Evolutionary conservation across 139 green algal genomes (phyloP), one percentile per base, ranked within the genome.

Genomic region (Chlamydomonas eustigma): DNA sequence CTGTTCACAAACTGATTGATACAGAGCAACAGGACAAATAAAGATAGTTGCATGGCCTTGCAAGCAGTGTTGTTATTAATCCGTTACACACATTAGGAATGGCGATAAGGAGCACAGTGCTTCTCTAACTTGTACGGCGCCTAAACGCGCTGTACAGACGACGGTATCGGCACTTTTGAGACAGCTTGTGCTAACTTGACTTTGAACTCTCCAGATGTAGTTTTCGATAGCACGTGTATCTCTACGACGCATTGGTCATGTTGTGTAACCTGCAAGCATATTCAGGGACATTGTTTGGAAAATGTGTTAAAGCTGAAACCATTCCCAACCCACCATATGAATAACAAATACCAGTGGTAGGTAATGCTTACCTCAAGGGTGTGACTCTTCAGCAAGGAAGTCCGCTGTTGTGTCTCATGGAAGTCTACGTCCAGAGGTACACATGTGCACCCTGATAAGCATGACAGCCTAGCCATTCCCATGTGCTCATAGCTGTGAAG

Each of bases 401-500:
- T 18, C 44, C 44, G 44, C 12, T 58, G 12, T 28, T 58, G 12
- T 28, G 18, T 28, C 44, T 58, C 44, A 18, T 58, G 44, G 44
- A 58, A 58, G 44, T 58, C 44, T 12, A 58, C 44, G 12, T 58
- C 12, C 12, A 58, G 12, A 28, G 44, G 12, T 28, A 28, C 44
- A 58, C 44, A 58, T 58, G 44, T 18, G 18, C 44, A 58, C 18
- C 44, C 44, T 18, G 44, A 58, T 18, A 58, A 18, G 44, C 44
- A 58, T 12, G 44, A 58, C 44, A 58, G 44, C 44, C 18, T 12
- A 12, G 18, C 44, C 12, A 12, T 12, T 18, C 44, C 44, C 44
- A 58, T 58, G 44, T 58, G 44, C 44, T 58, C 44, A 58, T 58
- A 58, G 44, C 44, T 58, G 44, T 58, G 44, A 12, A 58, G 44